These are phyloP conservation scores for Carex cristatella DNA, from an alignment of 176 grass and related monocot genomes.

Conservation along the genomic window DNA sequence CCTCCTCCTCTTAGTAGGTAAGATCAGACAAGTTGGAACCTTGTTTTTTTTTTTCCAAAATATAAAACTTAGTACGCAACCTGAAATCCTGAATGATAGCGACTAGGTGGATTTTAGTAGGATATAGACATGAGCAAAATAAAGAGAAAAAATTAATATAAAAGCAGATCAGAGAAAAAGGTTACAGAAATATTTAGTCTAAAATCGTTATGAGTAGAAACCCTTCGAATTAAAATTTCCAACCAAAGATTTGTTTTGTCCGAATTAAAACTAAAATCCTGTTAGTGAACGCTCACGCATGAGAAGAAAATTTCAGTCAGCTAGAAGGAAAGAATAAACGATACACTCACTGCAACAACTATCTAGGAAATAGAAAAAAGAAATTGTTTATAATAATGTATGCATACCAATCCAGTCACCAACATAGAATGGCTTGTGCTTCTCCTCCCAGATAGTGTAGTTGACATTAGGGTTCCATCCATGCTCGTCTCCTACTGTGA, in stretches of 20 bases:
- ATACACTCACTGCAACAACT: neutral
- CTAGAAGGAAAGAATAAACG: neutral
- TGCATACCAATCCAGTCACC: constrained; percentile 86
- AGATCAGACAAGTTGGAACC: neutral
- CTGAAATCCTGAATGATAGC: neutral
- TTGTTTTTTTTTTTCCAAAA: neutral
- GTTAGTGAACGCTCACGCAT: neutral
- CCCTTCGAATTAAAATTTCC: neutral
- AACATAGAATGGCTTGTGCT: constrained; percentile 83
- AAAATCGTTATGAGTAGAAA: too few relatives aligned
- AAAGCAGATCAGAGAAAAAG: neutral
- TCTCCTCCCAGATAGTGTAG: constrained; percentile 69
- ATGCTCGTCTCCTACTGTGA: constrained; percentile 64
- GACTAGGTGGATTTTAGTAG: neutral
- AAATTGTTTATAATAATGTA: neutral
- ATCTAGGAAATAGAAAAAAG: neutral
- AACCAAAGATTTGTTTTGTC: neutral
- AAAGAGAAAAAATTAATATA: neutral
- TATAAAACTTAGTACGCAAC: neutral
- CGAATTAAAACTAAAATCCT: neutral
- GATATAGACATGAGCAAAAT: neutral
- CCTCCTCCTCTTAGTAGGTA: neutral
- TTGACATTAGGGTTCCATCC: constrained; percentile 88
- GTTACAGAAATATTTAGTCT: neutral
- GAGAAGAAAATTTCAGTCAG: neutral